Evolutionary conservation across 306 rosid genomes (phyloP).

Genomic region (Hylodesmum podocarpum): DNA sequence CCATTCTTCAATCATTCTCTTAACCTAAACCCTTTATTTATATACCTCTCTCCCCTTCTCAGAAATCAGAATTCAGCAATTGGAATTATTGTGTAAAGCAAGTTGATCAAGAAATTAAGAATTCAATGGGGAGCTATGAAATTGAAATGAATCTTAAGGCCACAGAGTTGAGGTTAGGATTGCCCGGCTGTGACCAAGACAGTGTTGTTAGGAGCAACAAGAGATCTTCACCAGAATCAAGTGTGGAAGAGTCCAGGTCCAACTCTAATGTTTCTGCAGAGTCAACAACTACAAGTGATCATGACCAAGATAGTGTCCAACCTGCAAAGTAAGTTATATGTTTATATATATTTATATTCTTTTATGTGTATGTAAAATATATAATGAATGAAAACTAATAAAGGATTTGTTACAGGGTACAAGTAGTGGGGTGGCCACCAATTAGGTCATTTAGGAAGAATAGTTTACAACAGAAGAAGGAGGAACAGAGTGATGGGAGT

Average conservation of each 20-base stretch:
- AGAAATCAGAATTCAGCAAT: neutral
- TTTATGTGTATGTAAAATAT: neutral
- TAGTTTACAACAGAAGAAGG: constrained; percentile 47
- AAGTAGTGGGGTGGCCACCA: constrained; percentile 98
- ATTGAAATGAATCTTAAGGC: constrained; percentile 48
- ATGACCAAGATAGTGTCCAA: constrained; percentile 26
- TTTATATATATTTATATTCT: no score
- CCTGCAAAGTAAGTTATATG: constrained; percentile 61
- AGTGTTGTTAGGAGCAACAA: constrained; percentile 42
- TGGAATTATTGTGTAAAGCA: neutral
- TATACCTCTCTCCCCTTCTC: neutral
- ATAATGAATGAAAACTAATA: neutral
- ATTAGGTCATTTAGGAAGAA: constrained; percentile 68
- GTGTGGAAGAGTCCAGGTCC: constrained; percentile 34
- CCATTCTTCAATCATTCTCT: constrained; percentile 1
- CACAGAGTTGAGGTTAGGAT: constrained; percentile 70
- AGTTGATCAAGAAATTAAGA: constrained; percentile 30
- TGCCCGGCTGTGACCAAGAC: constrained; percentile 51
- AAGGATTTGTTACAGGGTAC: constrained; percentile 45
- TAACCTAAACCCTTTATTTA: neutral
- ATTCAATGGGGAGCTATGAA: constrained; percentile 28
- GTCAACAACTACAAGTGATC: constrained; percentile 21
- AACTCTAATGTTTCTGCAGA: constrained; percentile 18
- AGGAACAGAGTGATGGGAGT: constrained; percentile 38
- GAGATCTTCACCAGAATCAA: constrained; percentile 48